Percentiles rank a stretch among this genome's conserved stretches.
phyloP scores from a whole-genome alignment of 1,139 yeast species.

The Groenewaldozyma sp. region DNA sequence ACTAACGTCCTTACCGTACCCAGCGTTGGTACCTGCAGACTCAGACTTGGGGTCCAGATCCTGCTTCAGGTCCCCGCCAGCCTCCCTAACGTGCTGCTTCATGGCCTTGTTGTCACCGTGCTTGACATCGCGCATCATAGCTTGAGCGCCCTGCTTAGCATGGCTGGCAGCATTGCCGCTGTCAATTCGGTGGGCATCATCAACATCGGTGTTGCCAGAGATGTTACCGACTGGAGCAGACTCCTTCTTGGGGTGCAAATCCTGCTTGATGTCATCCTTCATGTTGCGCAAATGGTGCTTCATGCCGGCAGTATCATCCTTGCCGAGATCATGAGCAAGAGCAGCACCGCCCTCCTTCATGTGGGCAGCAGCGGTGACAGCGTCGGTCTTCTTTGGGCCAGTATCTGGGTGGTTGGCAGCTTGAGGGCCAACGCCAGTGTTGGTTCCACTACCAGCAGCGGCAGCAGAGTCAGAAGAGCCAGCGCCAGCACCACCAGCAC shows the following conservation, averaged over 20 bases:
- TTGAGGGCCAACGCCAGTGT: too few species aligned
- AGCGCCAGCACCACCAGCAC: not conserved
- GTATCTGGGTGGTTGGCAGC: not conserved
- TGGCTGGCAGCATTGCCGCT: conserved; percentile 1
- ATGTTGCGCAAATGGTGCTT: not conserved
- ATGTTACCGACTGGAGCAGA: too few species aligned
- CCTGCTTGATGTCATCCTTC: not conserved
- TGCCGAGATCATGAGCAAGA: not conserved
- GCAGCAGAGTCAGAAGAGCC: too few species aligned
- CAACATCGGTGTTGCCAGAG: not conserved
- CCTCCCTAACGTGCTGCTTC: not conserved
- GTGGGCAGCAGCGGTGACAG: not conserved
- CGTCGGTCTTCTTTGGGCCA: not conserved
- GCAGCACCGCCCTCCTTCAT: conserved; percentile 1
- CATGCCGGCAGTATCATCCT: not conserved
- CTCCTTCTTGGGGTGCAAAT: not conserved
- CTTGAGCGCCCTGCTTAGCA: not conserved
- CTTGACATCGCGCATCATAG: not conserved
- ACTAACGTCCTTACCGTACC: too few species aligned
- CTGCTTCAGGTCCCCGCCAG: not conserved
- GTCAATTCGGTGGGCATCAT: not conserved
- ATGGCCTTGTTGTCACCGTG: not conserved
- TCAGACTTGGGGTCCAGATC: not conserved
- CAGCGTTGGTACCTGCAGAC: not conserved
- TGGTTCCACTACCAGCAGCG: too few species aligned